Evolutionary conservation across 148 eudicot species (phyloP).

Genomic region (Cornus florida): DNA sequence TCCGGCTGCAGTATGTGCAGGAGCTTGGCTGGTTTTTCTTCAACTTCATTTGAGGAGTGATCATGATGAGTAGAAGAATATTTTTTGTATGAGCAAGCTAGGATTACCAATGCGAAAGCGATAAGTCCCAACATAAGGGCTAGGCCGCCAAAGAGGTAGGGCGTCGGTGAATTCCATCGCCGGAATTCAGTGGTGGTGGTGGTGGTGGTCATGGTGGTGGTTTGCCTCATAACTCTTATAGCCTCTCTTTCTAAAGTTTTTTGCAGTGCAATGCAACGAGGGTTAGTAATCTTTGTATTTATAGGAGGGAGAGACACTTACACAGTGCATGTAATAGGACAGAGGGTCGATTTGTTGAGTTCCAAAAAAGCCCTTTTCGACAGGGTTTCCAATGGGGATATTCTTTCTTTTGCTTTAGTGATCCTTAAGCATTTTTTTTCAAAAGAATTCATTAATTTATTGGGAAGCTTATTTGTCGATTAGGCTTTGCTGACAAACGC

Average conservation of each 20-base stretch:
- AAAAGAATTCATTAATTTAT: neutral
- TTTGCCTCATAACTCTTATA: neutral
- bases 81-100: conserved; percentile 43
- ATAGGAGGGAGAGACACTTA: neutral
- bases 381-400: neutral
- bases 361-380: neutral
- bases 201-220: conserved; percentile 8
- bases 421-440: neutral
- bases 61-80: neutral
- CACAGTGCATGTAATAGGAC: no score
- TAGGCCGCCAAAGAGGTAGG: conserved; percentile 49
- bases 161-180: conserved; percentile 49
- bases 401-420: neutral
- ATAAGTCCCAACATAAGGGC: conserved; percentile 34
- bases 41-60: conserved; percentile 1
- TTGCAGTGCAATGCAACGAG: neutral
- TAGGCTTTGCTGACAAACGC: no score
- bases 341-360: neutral
- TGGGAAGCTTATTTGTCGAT: neutral
- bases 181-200: conserved; percentile 12
- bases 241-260: neutral
- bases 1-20: conserved; percentile 14
- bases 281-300: conserved; percentile 6
- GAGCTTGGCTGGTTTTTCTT: conserved; percentile 5
- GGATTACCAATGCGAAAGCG: conserved; percentile 49